Conservation (phyloP, 1,139 yeast genomes). For the Debaryomyces fabryi region DNA sequence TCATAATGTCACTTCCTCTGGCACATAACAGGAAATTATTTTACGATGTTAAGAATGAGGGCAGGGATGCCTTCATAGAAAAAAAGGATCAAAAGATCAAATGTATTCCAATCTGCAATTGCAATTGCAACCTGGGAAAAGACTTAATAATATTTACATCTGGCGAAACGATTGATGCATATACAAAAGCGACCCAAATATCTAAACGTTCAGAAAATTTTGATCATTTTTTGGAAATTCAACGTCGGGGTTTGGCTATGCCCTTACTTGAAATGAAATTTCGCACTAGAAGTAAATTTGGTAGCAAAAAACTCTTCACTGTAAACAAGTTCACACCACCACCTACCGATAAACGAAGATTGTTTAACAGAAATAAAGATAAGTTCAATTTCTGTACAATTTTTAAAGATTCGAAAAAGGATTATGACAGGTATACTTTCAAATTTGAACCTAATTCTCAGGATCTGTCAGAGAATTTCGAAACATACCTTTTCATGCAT, state of each 20-base stretch:
- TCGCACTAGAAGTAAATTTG: neutral
- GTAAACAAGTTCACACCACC: neutral
- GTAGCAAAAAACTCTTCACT: neutral
- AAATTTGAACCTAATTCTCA: neutral
- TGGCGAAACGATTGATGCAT: neutral
- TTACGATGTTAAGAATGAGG: no score
- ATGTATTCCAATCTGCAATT: neutral
- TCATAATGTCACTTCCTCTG: no score
- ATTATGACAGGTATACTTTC: neutral
- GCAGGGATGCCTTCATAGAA: no score
- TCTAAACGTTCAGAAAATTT: neutral
- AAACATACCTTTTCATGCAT: neutral
- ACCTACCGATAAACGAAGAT: neutral
- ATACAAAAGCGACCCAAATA: neutral
- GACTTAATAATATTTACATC: neutral
- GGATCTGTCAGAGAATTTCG: neutral
- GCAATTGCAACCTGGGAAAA: neutral
- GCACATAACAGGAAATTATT: no score
- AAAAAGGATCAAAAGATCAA: no score
- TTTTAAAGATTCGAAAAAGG: neutral
- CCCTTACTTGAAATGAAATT: neutral
- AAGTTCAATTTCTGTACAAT: constrained; percentile 1
- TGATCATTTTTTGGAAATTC: neutral
- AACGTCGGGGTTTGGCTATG: neutral
- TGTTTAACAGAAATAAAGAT: neutral